Conservation (phyloP, 768 basidiomycete genomes). For the Sutorius australiensis region DNA sequence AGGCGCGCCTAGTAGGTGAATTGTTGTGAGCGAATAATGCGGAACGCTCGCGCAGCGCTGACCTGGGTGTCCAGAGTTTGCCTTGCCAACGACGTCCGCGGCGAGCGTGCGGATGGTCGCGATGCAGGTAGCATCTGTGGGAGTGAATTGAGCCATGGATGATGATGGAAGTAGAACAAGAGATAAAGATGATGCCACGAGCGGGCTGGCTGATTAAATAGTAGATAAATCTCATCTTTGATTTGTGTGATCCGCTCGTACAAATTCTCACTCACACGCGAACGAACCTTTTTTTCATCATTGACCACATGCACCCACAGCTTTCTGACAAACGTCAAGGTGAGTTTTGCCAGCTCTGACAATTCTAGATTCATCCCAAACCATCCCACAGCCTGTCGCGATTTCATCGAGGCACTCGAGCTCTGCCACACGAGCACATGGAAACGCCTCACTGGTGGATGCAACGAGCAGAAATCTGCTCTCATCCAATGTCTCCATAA, state of each 20-base stretch:
- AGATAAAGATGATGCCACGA: constrained; percentile 1
- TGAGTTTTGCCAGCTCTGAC: constrained; percentile 20
- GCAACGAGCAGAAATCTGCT: constrained; percentile 64
- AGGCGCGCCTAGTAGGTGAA: constrained; percentile 62
- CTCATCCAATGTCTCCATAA: constrained; percentile 67
- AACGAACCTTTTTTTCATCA: neutral
- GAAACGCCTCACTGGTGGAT: constrained; percentile 64
- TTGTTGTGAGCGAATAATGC: constrained; percentile 5
- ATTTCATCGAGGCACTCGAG: constrained; percentile 75
- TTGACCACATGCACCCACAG: constrained; percentile 59
- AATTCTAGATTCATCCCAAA: constrained; percentile 1
- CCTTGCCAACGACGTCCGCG: constrained; percentile 74
- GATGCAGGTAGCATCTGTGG: constrained; percentile 55
- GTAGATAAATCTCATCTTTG: neutral
- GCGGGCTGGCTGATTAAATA: constrained; percentile 9
- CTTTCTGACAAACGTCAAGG: constrained; percentile 63
- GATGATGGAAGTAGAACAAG: constrained; percentile 10
- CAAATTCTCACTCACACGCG: constrained; percentile 4
- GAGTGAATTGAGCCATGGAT: constrained; percentile 39
- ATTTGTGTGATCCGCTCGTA: neutral
- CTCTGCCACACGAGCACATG: constrained; percentile 62
- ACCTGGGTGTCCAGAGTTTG: constrained; percentile 93
- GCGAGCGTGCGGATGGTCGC: constrained; percentile 75
- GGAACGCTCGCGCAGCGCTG: neutral
- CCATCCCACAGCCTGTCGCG: constrained; percentile 54